Evolutionary conservation across 345 rosid genomes (phyloP), one percentile per base, ranked within the genome.

Genomic region (Gossypium australe): DNA sequence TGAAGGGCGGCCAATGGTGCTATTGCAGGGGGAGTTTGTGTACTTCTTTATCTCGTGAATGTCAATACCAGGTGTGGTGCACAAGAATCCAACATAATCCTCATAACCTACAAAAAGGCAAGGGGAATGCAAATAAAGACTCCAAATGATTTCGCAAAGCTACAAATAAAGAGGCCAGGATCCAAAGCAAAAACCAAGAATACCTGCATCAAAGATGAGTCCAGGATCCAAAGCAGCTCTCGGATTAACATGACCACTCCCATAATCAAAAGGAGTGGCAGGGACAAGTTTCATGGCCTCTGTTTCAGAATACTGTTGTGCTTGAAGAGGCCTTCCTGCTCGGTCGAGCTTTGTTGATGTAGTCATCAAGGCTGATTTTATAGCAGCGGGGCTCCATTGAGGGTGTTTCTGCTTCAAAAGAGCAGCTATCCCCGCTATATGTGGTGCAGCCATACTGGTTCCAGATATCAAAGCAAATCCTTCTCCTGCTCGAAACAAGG

Each of bases 391-490:
- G 77, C 98, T 93, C 99, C 99, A 95, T 70, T 75, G 84, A 77
- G 97, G 98, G 80, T 93, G 93, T 81, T 89, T 90, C 88, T 93
- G 99, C 88, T 95, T 95, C 76, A 95, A 83, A 59, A 95, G 94
- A 72, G 99, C 99, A 80, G 98, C 99, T 78, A 95, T 95, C 62
- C 99, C 99, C 1, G 98, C 96, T 71, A 95, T 95, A 80, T 95
- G 99, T 2, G 99, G 99, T 47, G 99, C 98, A 57, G 99, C 98
- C 99, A 95, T 95, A 85, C 99, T 95, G 64, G 99, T 95, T 68
- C 99, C 99, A 27, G 99, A 95, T 45, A 92, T 89, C 84, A 95
- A 77, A 55, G 99, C 99, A 85, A 95, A 95, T 79, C 82, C 93
- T 87, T 95, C 99, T 70, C 98, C 98, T 94, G 92, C 80, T 78